phyloP scores from a whole-genome alignment of 108 stramenopile genomes.

The Pseudonitzschia delicatissima region DNA sequence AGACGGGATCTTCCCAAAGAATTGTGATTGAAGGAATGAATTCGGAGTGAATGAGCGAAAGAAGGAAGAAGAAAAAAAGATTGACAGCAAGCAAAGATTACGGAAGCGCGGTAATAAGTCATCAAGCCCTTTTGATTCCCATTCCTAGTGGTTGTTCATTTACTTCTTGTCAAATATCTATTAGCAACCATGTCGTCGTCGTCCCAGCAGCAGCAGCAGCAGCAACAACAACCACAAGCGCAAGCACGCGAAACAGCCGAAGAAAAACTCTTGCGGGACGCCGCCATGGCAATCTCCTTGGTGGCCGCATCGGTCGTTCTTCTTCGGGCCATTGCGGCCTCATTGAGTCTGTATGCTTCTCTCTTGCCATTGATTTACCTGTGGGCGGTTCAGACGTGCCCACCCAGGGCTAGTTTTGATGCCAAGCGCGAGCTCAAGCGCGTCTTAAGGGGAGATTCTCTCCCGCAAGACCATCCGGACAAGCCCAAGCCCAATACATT shows the following conservation, averaged over 20 bases:
- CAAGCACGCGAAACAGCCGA: neutral
- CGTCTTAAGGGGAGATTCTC: constrained; percentile 68
- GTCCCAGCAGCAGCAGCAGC: no score
- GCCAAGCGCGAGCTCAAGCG: constrained; percentile 71
- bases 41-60: no score
- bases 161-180: no score
- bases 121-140: no score
- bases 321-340: neutral
- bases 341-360: neutral
- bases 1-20: no score
- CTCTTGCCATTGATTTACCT: constrained; percentile 50
- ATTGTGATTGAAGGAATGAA: no score
- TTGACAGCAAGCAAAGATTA: no score
- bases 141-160: no score
- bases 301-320: neutral
- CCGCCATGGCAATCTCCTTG: neutral
- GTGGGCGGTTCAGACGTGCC: constrained; percentile 56
- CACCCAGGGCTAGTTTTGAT: constrained; percentile 58
- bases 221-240: neutral
- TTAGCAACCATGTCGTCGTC: no score
- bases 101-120: no score
- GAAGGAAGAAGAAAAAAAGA: no score
- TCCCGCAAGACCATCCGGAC: constrained; percentile 63
- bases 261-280: neutral
- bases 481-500: constrained; percentile 52